Base-by-base conservation (phyloP, 352 stramenopile genomes). In the Thalassiosira ordinaria region DNA sequence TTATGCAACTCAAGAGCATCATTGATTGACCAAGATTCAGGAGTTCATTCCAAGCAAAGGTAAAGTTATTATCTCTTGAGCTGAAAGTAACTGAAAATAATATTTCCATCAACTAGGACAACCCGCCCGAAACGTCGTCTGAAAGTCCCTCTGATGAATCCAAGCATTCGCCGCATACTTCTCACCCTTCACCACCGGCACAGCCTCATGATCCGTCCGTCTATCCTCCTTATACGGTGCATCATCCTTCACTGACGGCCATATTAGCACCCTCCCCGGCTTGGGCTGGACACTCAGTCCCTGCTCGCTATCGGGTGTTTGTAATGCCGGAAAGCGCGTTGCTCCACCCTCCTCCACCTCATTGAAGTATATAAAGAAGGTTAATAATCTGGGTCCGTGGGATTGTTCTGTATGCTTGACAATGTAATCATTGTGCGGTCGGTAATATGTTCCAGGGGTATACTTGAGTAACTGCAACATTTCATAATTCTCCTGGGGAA, bases 111-210 rank as follows among this genome's bases (percentile, higher is more conserved):
- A 51, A 20, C 41, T 51, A 18, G 41, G 41, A 51, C 41, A 51
- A 20, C 41, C 41, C 5, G 8, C 41, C 6, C 16, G 8, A 51
- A 51, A 51, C 6, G 41, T 7, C 18, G 8, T 20, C 18, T 51
- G 55, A 68, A 84, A 93, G 59, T 93, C 73, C 39, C 89, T 70
- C 2, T 90, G 35, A 71, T 94, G 91, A 77, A 94, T 87, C 91
- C 91, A 95, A 4, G 74, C 76, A 77, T 95, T 95, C 1, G 90
- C 89, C 13, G 80, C 91, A 72, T 86, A 94, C 49, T 96, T 96
- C 11, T 89, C 55, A 1, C 88, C 88, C 52, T 82, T 59, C 0
- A 62, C 55, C 7, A 92, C 86, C 18, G 84, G 59, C 16, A 87
- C 41, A 14, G 88, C 88, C 59, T 89, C 56, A 56, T 93, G 88